A percentile compares a stretch with the other conserved stretches of the same genome.
phyloP scores from a whole-genome alignment of 441 rosid species.

The Mallotus japonicus region DNA sequence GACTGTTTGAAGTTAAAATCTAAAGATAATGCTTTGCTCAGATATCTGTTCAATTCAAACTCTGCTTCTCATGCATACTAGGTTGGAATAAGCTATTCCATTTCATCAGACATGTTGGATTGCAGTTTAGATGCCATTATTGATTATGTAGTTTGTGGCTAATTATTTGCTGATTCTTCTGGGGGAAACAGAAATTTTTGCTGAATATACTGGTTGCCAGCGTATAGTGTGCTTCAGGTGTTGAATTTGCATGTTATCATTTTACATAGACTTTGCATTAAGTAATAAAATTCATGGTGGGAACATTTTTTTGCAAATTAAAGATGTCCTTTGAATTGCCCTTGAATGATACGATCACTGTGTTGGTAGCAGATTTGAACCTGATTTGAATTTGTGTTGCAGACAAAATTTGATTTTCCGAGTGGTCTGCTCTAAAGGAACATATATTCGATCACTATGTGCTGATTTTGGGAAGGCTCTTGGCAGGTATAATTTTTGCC shows the following conservation, averaged over 20 bases:
- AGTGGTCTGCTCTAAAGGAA: constrained; percentile 86
- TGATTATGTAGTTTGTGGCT: background rate
- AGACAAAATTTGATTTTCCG: constrained; percentile 89
- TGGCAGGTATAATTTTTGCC: constrained; percentile 53
- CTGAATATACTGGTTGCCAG: background rate
- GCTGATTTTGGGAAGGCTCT: constrained; percentile 92
- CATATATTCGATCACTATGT: constrained; percentile 90
- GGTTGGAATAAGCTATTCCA: background rate
- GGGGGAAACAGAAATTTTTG: background rate
- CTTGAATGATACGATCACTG: background rate
- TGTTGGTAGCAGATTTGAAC: background rate
- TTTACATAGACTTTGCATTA: background rate
- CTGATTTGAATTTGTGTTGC: constrained; percentile 30
- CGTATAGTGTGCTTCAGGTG: background rate
- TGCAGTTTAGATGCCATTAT: background rate
- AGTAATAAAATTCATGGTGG: background rate
- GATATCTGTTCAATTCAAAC: background rate
- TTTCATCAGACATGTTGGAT: background rate
- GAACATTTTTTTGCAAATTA: constrained; percentile 9
- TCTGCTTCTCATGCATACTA: background rate
- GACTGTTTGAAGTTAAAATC: background rate
- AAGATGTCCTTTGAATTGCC: background rate
- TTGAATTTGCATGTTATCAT: background rate
- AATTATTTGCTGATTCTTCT: background rate
- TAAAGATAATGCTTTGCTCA: background rate